Evolutionary conservation across 805 yeast species (phyloP).

Genomic region (Peterozyma toletana): DNA sequence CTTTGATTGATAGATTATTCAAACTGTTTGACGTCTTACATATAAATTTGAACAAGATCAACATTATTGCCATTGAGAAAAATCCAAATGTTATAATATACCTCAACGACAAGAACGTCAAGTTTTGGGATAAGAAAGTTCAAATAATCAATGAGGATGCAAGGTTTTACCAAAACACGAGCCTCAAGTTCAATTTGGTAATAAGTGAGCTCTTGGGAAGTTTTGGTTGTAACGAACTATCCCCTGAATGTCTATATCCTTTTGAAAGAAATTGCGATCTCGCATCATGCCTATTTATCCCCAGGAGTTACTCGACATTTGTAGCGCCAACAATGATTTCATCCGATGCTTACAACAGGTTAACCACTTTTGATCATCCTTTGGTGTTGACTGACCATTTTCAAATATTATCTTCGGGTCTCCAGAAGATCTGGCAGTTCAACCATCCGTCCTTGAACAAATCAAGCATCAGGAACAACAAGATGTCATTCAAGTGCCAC

Average conservation of each 20-base stretch:
- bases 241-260: constrained; percentile 70
- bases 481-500: constrained; percentile 30
- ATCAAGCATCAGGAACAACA: constrained; percentile 5
- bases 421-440: constrained; percentile 55
- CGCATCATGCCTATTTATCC: constrained; percentile 50
- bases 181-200: constrained; percentile 43
- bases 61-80: constrained; percentile 64
- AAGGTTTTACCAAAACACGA: constrained; percentile 27
- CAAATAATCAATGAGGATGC: constrained; percentile 51
- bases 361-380: constrained; percentile 13
- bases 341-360: constrained; percentile 38
- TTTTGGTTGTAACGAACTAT: constrained; percentile 85
- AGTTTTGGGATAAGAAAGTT: constrained; percentile 47
- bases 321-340: constrained; percentile 57
- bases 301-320: constrained; percentile 49
- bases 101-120: constrained; percentile 39
- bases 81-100: constrained; percentile 52
- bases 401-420: constrained; percentile 36
- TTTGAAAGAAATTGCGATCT: constrained; percentile 33
- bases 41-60: constrained; percentile 15
- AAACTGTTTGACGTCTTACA: constrained; percentile 29
- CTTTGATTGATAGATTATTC: constrained; percentile 52
- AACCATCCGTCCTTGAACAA: constrained; percentile 34
- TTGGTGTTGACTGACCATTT: constrained; percentile 23
- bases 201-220: constrained; percentile 84